A percentile compares a stretch with the other conserved stretches of the same genome.
Conservation (phyloP, 2,329 filamentous ascomycete species). For the Meredithiella fracta region DNA sequence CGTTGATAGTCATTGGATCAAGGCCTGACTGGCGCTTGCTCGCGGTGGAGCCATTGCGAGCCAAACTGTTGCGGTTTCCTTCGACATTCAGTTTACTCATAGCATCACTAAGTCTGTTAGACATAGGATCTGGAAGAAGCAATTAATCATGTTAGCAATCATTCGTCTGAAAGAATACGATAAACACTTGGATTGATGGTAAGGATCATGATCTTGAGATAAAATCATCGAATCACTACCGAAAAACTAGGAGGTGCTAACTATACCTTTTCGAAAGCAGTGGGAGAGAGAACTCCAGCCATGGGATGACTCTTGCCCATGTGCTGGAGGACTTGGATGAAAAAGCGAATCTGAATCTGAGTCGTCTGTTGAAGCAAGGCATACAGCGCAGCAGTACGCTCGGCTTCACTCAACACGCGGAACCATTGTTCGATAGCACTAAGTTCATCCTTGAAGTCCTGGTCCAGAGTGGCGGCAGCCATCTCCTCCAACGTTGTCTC, state of each 20-base stretch:
- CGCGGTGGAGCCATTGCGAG: constrained; percentile 61
- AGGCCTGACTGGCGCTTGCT: constrained; percentile 84
- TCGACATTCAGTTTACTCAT: constrained; percentile 91
- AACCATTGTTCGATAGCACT: constrained; percentile 99
- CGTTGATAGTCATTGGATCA: constrained; percentile 83
- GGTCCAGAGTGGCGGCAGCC: constrained; percentile 94
- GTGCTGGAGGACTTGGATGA: constrained; percentile 95
- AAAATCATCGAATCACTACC: too few relatives aligned
- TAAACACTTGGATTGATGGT: neutral
- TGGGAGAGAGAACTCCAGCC: constrained; percentile 84
- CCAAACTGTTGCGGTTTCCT: constrained; percentile 70
- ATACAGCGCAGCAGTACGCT: constrained; percentile 88
- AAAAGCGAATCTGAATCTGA: constrained; percentile 96
- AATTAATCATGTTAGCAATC: constrained; percentile 5
- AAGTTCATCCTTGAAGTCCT: constrained; percentile 98
- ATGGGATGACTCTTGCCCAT: constrained; percentile 98
- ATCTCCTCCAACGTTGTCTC: constrained; percentile 98
- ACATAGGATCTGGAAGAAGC: constrained; percentile 66
- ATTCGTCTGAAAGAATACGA: neutral
- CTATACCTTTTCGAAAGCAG: constrained; percentile 83
- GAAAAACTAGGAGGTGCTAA: neutral
- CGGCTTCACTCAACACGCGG: constrained; percentile 87
- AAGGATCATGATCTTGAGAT: too few relatives aligned
- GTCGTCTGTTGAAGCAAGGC: constrained; percentile 95
- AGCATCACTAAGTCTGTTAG: constrained; percentile 82